Evolutionary conservation across 2,329 filamentous ascomycete genomes (phyloP).

Genomic region (Scedosporium aurantiacum): DNA sequence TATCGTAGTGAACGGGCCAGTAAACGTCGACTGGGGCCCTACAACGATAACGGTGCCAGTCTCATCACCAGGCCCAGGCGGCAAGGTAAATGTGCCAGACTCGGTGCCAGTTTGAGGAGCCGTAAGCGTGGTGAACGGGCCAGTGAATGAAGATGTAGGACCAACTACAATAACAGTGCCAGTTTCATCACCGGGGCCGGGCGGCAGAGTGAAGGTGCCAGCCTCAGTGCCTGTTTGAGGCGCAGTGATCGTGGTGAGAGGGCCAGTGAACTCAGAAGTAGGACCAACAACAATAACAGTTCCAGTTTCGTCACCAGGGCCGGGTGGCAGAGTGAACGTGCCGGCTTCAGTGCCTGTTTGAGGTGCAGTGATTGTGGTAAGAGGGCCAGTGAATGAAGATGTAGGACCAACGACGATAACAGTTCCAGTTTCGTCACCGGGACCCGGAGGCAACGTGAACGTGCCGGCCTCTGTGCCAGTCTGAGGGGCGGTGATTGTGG

Average conservation of each 20-base stretch:
- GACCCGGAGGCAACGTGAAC: not conserved
- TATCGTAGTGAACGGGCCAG: not conserved
- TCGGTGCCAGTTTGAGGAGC: slow-evolving; percentile 1
- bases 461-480: not conserved
- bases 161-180: not conserved
- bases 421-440: not conserved
- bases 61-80: not conserved
- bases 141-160: not conserved
- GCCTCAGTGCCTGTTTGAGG: not conserved
- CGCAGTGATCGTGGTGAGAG: not conserved
- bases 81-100: not conserved
- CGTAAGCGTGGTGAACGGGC: slow-evolving; percentile 6
- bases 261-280: not conserved
- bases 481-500: not conserved
- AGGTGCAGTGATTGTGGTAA: not conserved
- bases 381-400: not conserved
- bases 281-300: not conserved
- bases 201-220: not conserved
- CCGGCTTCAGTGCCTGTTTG: not conserved
- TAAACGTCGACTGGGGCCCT: not conserved
- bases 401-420: not conserved
- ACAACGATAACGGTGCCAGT: not conserved
- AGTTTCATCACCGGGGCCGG: not conserved
- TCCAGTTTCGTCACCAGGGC: not conserved
- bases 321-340: not conserved